A percentile compares a stretch with the other conserved stretches of the same genome.
phyloP scores from a whole-genome alignment of 352 stramenopile genomes.

The Globisporangium spiculum region DNA sequence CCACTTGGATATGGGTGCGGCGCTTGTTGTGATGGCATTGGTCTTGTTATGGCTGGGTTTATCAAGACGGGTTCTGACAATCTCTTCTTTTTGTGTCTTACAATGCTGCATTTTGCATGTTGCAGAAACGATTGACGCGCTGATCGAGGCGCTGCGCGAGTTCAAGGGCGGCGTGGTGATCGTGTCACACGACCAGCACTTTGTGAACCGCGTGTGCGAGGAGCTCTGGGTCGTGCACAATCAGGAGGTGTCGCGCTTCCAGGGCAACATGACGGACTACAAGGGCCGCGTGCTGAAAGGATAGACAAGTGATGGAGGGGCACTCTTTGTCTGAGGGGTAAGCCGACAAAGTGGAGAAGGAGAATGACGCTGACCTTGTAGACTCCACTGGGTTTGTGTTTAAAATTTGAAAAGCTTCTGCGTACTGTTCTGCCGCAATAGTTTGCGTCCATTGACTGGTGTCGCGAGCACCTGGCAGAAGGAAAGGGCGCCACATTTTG shows the following conservation, averaged over 20 bases:
- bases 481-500: too few species aligned
- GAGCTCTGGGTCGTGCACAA: slow-evolving; percentile 92
- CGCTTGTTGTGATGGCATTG: neutral
- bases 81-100: neutral
- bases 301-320: slow-evolving; percentile 20
- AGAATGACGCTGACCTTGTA: neutral
- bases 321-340: neutral
- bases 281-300: slow-evolving; percentile 72
- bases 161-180: slow-evolving; percentile 97
- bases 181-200: slow-evolving; percentile 98
- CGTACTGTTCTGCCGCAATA: too few species aligned
- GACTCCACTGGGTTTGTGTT: neutral
- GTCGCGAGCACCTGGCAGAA: too few species aligned
- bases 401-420: neutral
- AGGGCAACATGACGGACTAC: slow-evolving; percentile 80
- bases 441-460: too few species aligned
- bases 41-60: neutral
- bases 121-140: slow-evolving; percentile 82
- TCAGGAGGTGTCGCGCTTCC: slow-evolving; percentile 72
- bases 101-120: neutral
- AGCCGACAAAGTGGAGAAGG: neutral
- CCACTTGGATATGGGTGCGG: slow-evolving; percentile 92
- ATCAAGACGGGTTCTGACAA: slow-evolving; percentile 5
- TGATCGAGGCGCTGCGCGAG: slow-evolving; percentile 94
- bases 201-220: slow-evolving; percentile 94